A percentile compares a stretch with the other conserved stretches of the same genome.
These are phyloP conservation scores for Capronia americana DNA, from an alignment of 2,329 filamentous ascomycete species.

Conservation along the genomic window DNA sequence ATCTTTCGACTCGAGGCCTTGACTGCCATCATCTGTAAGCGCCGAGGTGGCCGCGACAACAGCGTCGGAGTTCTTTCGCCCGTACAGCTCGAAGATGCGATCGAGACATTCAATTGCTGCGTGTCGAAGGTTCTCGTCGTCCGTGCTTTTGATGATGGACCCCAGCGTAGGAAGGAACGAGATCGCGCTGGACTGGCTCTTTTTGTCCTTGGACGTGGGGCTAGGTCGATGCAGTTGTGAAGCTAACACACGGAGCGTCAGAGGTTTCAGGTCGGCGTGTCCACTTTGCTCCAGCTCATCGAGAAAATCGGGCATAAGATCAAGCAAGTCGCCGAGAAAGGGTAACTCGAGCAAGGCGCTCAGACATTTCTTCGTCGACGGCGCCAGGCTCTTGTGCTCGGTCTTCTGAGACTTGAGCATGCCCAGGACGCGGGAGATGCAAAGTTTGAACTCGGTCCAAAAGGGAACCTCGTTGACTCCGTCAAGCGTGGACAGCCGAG, in stretches of 20 bases:
- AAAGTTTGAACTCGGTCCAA: slow-evolving; percentile 36
- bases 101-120: slow-evolving; percentile 89
- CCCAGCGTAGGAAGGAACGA: slow-evolving; percentile 81
- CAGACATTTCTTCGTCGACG: slow-evolving; percentile 68
- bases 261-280: slow-evolving; percentile 72
- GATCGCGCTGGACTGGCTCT: slow-evolving; percentile 32
- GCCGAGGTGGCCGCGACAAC: slow-evolving; percentile 77
- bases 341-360: slow-evolving; percentile 82
- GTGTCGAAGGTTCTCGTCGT: slow-evolving; percentile 77
- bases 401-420: slow-evolving; percentile 31
- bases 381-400: slow-evolving; percentile 41
- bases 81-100: slow-evolving; percentile 92
- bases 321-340: slow-evolving; percentile 86
- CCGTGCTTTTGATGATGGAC: slow-evolving; percentile 73
- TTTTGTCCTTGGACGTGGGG: slow-evolving; percentile 59
- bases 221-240: slow-evolving; percentile 72
- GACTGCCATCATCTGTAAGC: slow-evolving; percentile 67
- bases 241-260: slow-evolving; percentile 81
- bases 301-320: slow-evolving; percentile 81
- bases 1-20: slow-evolving; percentile 27
- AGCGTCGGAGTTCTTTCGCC: slow-evolving; percentile 82
- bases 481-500: slow-evolving; percentile 21
- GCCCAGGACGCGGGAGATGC: slow-evolving; percentile 40
- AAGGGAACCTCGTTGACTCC: slow-evolving; percentile 17
- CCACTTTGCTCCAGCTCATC: slow-evolving; percentile 66